phyloP scores from a whole-genome alignment of 75 land plant species.

The Picea sitchensis region DNA sequence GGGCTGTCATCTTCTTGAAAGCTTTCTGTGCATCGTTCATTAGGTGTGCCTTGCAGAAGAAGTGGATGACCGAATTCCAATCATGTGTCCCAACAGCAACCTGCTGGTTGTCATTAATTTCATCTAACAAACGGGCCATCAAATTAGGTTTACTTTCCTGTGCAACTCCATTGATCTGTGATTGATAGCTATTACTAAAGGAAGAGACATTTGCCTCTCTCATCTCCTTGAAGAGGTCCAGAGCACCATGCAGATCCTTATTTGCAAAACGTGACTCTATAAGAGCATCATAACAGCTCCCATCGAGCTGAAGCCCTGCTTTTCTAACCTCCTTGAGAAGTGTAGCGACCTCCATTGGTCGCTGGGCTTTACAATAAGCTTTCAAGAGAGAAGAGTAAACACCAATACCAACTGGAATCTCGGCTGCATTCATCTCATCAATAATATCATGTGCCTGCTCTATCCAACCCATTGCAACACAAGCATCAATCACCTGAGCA shows the following conservation, averaged over 20 bases:
- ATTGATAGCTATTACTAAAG: conserved; percentile 1
- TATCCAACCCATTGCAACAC: too few species aligned
- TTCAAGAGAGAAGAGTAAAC: conserved; percentile 54
- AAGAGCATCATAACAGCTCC: conserved; percentile 56
- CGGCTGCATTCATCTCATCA: conserved; percentile 61
- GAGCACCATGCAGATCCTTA: conserved; percentile 44
- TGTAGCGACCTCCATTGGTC: conserved; percentile 23
- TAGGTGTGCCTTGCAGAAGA: conserved; percentile 61
- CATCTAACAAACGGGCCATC: conserved; percentile 49
- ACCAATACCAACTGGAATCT: conserved; percentile 38
- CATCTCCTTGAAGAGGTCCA: conserved; percentile 63
- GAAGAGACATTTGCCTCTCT: conserved; percentile 47
- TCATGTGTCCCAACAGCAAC: conserved; percentile 50
- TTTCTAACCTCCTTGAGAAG: conserved; percentile 53
- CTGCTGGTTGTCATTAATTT: conserved; percentile 44
- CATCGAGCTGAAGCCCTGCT: conserved; percentile 66
- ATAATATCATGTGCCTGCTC: conserved; percentile 67
- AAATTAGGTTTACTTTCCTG: conserved; percentile 35
- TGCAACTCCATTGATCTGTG: conserved; percentile 27
- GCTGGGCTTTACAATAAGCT: conserved; percentile 49
- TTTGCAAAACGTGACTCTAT: conserved; percentile 32
- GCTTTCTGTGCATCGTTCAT: conserved; percentile 77
- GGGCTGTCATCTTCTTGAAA: conserved; percentile 56
- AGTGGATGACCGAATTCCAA: conserved; percentile 71
- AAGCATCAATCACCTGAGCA: too few species aligned